Evolutionary conservation across 2,329 filamentous ascomycete species (phyloP).

Genomic region (Fusarium azukiicola): DNA sequence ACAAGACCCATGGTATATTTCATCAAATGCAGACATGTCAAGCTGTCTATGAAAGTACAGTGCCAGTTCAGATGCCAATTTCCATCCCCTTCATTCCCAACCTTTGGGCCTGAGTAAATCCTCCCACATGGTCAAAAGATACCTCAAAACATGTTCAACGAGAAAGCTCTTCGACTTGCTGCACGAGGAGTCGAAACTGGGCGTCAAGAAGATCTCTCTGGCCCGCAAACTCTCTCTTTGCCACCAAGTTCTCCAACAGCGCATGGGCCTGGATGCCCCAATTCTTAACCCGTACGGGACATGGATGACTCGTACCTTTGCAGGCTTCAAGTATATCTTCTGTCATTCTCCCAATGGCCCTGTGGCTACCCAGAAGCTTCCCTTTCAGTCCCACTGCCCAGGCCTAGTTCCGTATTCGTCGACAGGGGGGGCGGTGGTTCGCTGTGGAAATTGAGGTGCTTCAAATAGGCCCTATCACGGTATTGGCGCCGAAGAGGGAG

Average conservation of each 20-base stretch:
- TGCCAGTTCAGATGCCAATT: neutral
- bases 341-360: neutral
- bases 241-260: neutral
- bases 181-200: neutral
- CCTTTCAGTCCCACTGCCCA: neutral
- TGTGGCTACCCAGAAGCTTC: neutral
- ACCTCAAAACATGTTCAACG: neutral
- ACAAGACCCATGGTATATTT: neutral
- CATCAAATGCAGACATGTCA: neutral
- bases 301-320: too few relatives aligned
- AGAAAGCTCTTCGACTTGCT: neutral
- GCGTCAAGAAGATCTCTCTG: constrained; percentile 6
- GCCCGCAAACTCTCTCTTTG: neutral
- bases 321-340: neutral
- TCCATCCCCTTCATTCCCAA: neutral
- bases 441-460: neutral
- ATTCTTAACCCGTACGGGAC: neutral
- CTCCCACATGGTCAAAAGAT: neutral
- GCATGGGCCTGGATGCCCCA: neutral
- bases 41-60: neutral
- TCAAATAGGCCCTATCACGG: neutral
- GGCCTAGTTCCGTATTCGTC: neutral
- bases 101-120: neutral
- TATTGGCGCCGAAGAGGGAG: neutral
- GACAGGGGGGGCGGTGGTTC: neutral